These are phyloP conservation scores for Xylaria hypoxylon DNA, from an alignment of 2,329 filamentous ascomycete genomes.

Conservation along the genomic window DNA sequence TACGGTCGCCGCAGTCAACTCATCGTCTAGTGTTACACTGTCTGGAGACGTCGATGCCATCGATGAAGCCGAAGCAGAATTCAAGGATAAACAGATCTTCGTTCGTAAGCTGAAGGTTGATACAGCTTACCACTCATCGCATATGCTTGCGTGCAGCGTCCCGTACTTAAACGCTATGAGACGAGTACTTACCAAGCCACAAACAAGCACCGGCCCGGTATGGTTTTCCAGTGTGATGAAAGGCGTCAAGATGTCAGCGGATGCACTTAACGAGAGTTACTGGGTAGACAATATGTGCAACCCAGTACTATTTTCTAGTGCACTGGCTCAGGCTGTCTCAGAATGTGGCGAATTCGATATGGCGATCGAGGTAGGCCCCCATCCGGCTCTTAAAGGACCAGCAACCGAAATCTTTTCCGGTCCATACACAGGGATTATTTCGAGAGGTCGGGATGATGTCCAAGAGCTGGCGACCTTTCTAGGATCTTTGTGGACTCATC, in stretches of 20 bases:
- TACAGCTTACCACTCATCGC: conserved; percentile 56
- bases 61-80: conserved; percentile 35
- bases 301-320: neutral
- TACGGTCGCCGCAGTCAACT: conserved; percentile 52
- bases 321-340: neutral
- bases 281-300: conserved; percentile 13
- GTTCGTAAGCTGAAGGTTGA: conserved; percentile 52
- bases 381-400: no score
- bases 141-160: conserved; percentile 49
- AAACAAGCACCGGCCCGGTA: neutral
- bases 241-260: neutral
- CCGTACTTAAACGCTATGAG: conserved; percentile 41
- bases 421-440: conserved; percentile 14
- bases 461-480: neutral
- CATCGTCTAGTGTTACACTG: conserved; percentile 52
- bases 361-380: no score
- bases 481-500: conserved; percentile 12
- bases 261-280: neutral
- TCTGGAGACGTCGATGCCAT: conserved; percentile 51
- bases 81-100: conserved; percentile 46
- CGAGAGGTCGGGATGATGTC: conserved; percentile 4
- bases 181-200: no score
- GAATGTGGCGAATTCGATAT: no score
- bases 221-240: conserved; percentile 15
- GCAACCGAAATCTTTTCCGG: no score